phyloP scores from a whole-genome alignment of 306 rosid species.

The Medicago ruthenica region DNA sequence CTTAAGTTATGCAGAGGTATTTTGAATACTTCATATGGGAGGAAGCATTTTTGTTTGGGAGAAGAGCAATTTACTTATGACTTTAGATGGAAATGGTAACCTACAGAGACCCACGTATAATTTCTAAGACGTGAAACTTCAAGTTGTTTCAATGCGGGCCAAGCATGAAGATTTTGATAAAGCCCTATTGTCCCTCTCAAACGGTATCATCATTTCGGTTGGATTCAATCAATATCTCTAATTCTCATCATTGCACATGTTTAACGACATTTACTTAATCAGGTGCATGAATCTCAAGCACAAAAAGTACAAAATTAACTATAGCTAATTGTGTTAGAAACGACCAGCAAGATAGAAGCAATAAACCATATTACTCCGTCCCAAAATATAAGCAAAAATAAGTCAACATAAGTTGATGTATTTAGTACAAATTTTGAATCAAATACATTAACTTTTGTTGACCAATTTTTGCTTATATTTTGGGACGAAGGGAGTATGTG shows the following conservation, averaged over 20 bases:
- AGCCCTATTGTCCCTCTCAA: conserved; percentile 37
- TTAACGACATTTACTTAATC: neutral
- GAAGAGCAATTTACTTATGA: too few relatives aligned
- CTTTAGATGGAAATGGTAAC: conserved; percentile 26
- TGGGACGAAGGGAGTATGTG: too few relatives aligned
- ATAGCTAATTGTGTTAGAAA: neutral
- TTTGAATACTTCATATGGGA: too few relatives aligned
- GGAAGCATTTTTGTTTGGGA: too few relatives aligned
- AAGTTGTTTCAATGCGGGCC: conserved; percentile 37
- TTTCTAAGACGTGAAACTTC: conserved; percentile 15
- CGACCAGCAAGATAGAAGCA: neutral
- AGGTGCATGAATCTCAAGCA: conserved; percentile 36
- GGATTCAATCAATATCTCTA: conserved; percentile 42
- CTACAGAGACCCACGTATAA: conserved; percentile 30
- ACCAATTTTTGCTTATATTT: too few relatives aligned
- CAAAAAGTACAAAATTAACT: conserved; percentile 27
- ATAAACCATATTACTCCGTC: too few relatives aligned
- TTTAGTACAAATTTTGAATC: too few relatives aligned
- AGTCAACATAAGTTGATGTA: too few relatives aligned
- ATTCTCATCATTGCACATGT: conserved; percentile 39
- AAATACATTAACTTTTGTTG: too few relatives aligned
- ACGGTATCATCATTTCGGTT: conserved; percentile 46
- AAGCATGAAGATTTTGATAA: conserved; percentile 47
- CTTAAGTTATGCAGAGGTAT: too few relatives aligned
- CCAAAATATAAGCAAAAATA: too few relatives aligned